Conservation (phyloP, 148 eudicot species). For the Nyssa sinensis region DNA sequence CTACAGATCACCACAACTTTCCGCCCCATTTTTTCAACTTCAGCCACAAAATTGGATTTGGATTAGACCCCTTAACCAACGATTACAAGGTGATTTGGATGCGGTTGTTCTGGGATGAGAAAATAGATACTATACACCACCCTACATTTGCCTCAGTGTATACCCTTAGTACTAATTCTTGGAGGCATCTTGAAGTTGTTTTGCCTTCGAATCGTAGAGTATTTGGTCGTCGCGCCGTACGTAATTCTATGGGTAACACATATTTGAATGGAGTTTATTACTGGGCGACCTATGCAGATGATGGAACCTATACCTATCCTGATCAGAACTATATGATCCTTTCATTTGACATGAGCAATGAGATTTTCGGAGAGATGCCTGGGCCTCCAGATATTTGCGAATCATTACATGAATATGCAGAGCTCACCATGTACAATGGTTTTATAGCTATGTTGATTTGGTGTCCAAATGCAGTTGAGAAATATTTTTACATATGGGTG, state of each 20-base stretch:
- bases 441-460: neutral
- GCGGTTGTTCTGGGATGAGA: neutral
- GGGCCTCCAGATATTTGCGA: neutral
- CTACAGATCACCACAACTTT: neutral
- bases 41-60: neutral
- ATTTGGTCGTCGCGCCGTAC: neutral
- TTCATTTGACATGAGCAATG: neutral
- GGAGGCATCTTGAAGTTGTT: neutral
- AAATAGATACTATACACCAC: neutral
- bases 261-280: neutral
- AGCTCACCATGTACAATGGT: neutral
- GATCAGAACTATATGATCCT: neutral
- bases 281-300: neutral
- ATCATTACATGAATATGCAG: neutral
- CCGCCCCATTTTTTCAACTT: neutral
- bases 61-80: neutral
- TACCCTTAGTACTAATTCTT: neutral
- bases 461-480: neutral
- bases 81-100: conserved; percentile 7
- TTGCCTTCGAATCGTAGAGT: neutral
- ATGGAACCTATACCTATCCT: too few species aligned
- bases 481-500: neutral
- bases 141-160: neutral
- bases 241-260: neutral
- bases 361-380: neutral